Percentiles rank a stretch among this genome's conserved stretches.
Evolutionary conservation across 257 asterid genomes (phyloP).

Genomic region (Marsdenia floribunda): DNA sequence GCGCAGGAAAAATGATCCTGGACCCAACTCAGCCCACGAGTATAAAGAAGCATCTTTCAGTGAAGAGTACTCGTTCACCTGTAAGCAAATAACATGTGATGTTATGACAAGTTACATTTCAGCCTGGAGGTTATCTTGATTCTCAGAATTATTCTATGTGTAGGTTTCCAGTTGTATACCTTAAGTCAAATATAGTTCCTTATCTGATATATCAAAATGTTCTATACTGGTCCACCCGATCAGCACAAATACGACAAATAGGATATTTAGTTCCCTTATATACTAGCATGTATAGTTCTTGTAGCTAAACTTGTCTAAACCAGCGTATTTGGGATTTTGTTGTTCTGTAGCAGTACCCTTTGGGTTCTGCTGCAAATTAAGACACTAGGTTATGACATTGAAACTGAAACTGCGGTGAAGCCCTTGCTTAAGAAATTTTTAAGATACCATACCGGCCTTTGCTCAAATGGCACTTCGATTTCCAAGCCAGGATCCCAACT

Average conservation of each 20-base stretch:
- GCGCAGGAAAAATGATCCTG: constrained; percentile 65
- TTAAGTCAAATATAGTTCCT: not conserved
- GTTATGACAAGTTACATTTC: not conserved
- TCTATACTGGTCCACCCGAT: not conserved
- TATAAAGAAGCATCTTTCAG: constrained; percentile 46
- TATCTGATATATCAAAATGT: not conserved
- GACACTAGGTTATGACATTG: not conserved
- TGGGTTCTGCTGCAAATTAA: not conserved
- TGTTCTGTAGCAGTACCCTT: not conserved
- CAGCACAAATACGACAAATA: not conserved
- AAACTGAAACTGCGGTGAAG: not conserved
- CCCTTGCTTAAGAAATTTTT: constrained; percentile 4
- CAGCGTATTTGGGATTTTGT: not conserved
- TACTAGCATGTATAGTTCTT: not conserved
- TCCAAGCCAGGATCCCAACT: constrained; percentile 89
- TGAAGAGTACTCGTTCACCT: constrained; percentile 88
- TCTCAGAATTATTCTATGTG: not conserved
- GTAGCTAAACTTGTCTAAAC: not conserved
- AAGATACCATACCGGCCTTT: constrained; percentile 60
- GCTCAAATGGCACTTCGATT: constrained; percentile 79
- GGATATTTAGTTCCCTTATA: too few species aligned
- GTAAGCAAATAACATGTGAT: not conserved
- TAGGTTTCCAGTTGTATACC: not conserved
- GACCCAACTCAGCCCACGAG: constrained; percentile 71
- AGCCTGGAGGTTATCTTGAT: not conserved